A percentile compares a stretch with the other conserved stretches of the same genome.
phyloP scores from a whole-genome alignment of 2,329 filamentous ascomycete species.

The Xylaria sp. region DNA sequence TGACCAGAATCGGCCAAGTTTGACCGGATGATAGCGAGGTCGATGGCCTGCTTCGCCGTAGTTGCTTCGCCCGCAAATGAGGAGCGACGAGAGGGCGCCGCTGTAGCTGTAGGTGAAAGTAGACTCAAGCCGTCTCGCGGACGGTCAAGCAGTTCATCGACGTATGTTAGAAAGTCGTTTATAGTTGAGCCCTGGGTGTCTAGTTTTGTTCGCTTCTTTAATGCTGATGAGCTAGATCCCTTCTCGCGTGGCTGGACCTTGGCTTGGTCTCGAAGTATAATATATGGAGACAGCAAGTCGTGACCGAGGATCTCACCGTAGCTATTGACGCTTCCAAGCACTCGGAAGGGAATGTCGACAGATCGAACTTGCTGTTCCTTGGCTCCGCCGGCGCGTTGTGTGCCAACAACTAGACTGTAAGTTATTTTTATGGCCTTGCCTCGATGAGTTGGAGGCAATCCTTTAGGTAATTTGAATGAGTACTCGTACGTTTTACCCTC shows the following conservation, averaged over 20 bases:
- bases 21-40: constrained; percentile 88
- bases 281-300: constrained; percentile 93
- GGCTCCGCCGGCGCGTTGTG: constrained; percentile 82
- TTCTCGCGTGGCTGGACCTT: constrained; percentile 66
- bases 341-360: constrained; percentile 92
- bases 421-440: constrained; percentile 94
- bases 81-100: constrained; percentile 64
- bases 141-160: constrained; percentile 76
- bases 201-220: constrained; percentile 45
- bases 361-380: constrained; percentile 86
- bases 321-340: constrained; percentile 91
- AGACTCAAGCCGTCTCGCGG: constrained; percentile 69
- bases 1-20: constrained; percentile 76
- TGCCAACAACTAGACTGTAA: constrained; percentile 91
- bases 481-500: constrained; percentile 91
- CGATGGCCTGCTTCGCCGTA: constrained; percentile 85
- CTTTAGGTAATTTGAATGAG: constrained; percentile 84
- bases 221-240: constrained; percentile 37
- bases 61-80: constrained; percentile 67
- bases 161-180: constrained; percentile 79
- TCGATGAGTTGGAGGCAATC: constrained; percentile 89
- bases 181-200: constrained; percentile 55
- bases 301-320: constrained; percentile 91
- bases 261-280: constrained; percentile 86
- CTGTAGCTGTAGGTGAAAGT: constrained; percentile 77